Conservation (phyloP, 2,329 filamentous ascomycete species). For the Chaetoscypha palmicola region DNA sequence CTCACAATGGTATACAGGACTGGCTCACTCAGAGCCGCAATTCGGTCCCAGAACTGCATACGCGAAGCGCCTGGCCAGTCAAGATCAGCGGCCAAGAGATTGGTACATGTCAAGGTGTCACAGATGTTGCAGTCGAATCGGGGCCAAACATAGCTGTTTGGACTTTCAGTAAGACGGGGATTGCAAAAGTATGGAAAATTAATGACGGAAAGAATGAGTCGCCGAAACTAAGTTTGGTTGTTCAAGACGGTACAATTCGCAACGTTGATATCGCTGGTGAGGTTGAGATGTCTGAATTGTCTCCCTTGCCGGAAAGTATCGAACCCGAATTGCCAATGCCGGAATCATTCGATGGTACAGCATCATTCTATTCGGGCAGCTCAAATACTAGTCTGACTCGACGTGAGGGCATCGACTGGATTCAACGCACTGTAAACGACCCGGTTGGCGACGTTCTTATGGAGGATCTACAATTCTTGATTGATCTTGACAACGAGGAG, state of each 20-base stretch:
- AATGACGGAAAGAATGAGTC: slow-evolving; percentile 24
- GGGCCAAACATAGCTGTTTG: slow-evolving; percentile 41
- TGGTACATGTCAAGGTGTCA: slow-evolving; percentile 37
- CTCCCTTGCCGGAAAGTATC: not conserved
- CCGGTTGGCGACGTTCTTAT: slow-evolving; percentile 17
- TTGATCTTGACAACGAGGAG: slow-evolving; percentile 11
- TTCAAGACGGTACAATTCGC: slow-evolving; percentile 28
- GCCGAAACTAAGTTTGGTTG: slow-evolving; percentile 14
- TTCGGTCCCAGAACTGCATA: slow-evolving; percentile 20
- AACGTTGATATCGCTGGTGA: slow-evolving; percentile 14
- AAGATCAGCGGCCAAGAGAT: slow-evolving; percentile 43
- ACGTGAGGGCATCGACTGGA: slow-evolving; percentile 3
- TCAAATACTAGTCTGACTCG: not conserved
- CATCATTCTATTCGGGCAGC: not conserved
- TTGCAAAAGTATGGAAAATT: slow-evolving; percentile 41
- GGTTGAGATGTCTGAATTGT: slow-evolving; percentile 19
- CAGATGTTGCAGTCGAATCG: slow-evolving; percentile 44
- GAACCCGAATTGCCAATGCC: not conserved
- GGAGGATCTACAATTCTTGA: slow-evolving; percentile 15
- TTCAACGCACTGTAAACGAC: not conserved
- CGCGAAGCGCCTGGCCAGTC: slow-evolving; percentile 39
- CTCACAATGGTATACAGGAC: slow-evolving; percentile 31
- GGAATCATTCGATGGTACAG: slow-evolving; percentile 22
- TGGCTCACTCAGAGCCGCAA: slow-evolving; percentile 28
- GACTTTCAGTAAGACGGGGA: slow-evolving; percentile 41